Percentiles rank a stretch among this genome's conserved stretches.
phyloP scores from a whole-genome alignment of 768 basidiomycete species.

The Mycena metata region DNA sequence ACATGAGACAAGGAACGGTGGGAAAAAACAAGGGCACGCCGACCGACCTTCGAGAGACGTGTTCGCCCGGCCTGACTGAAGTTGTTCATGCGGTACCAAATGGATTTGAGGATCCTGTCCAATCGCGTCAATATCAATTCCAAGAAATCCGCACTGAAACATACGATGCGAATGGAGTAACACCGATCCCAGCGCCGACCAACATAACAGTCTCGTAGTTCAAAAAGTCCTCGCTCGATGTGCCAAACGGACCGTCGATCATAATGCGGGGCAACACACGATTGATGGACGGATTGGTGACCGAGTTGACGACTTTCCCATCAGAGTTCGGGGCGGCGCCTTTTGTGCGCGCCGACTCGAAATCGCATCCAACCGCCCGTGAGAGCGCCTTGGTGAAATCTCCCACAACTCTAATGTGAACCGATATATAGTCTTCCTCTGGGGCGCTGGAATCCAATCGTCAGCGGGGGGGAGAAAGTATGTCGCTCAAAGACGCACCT shows the following conservation, averaged over 20 bases:
- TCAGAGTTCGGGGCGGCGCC: conserved; percentile 55
- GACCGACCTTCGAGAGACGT: conserved; percentile 80
- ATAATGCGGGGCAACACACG: conserved; percentile 89
- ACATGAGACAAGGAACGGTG: not conserved
- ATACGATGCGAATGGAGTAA: conserved; percentile 96
- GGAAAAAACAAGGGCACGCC: not conserved
- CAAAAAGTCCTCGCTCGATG: conserved; percentile 91
- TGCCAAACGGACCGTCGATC: conserved; percentile 97
- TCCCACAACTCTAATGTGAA: conserved; percentile 93
- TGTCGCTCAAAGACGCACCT: conserved; percentile 58
- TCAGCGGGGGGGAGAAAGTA: not conserved
- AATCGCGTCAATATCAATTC: conserved; percentile 8
- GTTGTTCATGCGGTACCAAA: conserved; percentile 98
- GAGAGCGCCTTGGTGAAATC: conserved; percentile 91
- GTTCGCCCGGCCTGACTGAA: conserved; percentile 81
- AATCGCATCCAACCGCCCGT: conserved; percentile 86
- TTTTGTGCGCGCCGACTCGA: conserved; percentile 56
- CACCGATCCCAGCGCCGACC: conserved; percentile 96
- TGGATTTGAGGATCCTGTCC: conserved; percentile 84
- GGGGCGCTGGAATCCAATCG: conserved; percentile 71
- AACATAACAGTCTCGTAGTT: conserved; percentile 91
- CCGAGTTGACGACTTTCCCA: conserved; percentile 73
- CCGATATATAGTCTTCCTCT: conserved; percentile 94
- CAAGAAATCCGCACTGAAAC: conserved; percentile 44
- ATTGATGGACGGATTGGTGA: conserved; percentile 71